Evolutionary conservation across 2,329 filamentous ascomycete species (phyloP), one percentile per base, ranked within the genome.

Genomic region (Arthrocladium fulminans): DNA sequence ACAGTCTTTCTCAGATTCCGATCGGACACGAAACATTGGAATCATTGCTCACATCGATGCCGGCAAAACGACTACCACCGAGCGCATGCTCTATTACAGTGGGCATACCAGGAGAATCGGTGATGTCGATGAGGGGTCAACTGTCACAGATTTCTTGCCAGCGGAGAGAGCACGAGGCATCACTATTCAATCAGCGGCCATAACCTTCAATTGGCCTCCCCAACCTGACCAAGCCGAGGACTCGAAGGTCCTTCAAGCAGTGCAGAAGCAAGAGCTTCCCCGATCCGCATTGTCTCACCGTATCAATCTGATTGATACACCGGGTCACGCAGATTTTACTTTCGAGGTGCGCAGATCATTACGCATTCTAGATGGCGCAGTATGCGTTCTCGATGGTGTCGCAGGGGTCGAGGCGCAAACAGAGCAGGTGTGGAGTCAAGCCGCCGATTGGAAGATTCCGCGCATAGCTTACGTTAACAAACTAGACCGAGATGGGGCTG

Each of bases 21-120:
- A 78, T 32, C 79, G 79, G 59, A 92, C 89, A 45, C 78, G 90
- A 58, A 98, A 98, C 63, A 96, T 98, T 63, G 92, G 92, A 53
- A 97, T 98, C 58, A 96, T 98, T 65, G 92, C 92, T 51, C 92
- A 98, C 66, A 95, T 98, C 56, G 92, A 97, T 80, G 92, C 92
- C 49, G 92, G 92, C 7, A 98, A 98, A 73, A 98, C 92, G 1
- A 97, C 92, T 0, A 98, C 92, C 0, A 97, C 92, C 2, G 92
- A 98, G 79, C 88, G 92, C 50, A 97, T 97, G 90, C 84, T 98
- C 61, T 97, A 88, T 63, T 95, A 96, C 62, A 94, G 88, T 64
- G 90, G 92, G 42, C 82, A 89, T 53, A 94, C 89, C 8, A 77
- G 86, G 56, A 77, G 89, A 65, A 81, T 96, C 61, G 92, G 92